phyloP scores from a whole-genome alignment of 2,329 filamentous ascomycete genomes.

The Eurotiales sp. region DNA sequence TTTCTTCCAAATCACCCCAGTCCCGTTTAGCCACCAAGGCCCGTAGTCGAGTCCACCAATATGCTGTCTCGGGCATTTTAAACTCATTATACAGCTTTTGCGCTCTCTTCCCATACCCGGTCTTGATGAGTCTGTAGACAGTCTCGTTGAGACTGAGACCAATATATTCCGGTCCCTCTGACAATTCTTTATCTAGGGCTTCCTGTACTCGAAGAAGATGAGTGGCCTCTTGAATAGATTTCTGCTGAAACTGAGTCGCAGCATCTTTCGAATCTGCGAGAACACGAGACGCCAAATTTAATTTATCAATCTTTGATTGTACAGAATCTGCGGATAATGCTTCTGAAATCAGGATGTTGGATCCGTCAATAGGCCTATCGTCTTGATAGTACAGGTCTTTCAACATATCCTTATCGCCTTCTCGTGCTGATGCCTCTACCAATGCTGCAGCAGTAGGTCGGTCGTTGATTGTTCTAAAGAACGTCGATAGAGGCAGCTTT shows the following conservation, averaged over 20 bases:
- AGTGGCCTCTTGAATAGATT: constrained; percentile 73
- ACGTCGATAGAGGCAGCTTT: constrained; percentile 82
- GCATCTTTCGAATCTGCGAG: constrained; percentile 80
- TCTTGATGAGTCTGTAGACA: constrained; percentile 77
- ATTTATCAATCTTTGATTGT: constrained; percentile 72
- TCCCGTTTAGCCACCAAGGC: constrained; percentile 86
- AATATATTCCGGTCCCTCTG: constrained; percentile 59
- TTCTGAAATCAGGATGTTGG: constrained; percentile 81
- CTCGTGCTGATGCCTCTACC: constrained; percentile 76
- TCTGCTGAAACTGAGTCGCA: constrained; percentile 61
- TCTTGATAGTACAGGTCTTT: constrained; percentile 98
- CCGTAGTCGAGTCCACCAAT: constrained; percentile 81
- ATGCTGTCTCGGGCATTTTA: constrained; percentile 84
- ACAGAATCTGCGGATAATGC: constrained; percentile 70
- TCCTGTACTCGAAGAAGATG: constrained; percentile 83
- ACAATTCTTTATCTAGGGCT: constrained; percentile 77
- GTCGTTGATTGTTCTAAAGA: constrained; percentile 87
- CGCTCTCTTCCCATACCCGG: constrained; percentile 78
- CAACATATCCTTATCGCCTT: constrained; percentile 75
- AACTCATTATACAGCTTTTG: constrained; percentile 89
- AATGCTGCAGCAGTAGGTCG: constrained; percentile 83
- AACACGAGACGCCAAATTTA: constrained; percentile 79
- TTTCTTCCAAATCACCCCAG: constrained; percentile 89
- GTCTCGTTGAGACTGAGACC: constrained; percentile 89
- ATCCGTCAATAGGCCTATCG: constrained; percentile 82